phyloP scores from a whole-genome alignment of 2,329 filamentous ascomycete species.

The Paecilomyces sp. region DNA sequence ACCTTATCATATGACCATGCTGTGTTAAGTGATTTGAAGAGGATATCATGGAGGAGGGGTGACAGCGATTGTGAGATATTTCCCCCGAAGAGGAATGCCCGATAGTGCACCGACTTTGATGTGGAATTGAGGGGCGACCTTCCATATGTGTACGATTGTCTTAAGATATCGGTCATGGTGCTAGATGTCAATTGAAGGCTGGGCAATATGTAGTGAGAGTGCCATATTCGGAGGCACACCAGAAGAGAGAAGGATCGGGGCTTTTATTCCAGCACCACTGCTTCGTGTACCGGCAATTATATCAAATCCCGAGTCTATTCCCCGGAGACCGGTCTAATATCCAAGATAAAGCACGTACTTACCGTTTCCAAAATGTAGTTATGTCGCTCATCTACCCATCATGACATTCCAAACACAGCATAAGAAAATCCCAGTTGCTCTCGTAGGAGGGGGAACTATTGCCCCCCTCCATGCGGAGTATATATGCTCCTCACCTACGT shows the following conservation, averaged over 20 bases:
- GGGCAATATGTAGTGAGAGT: background rate
- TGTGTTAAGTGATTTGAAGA: no score
- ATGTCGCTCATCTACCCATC: no score
- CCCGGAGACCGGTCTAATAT: no score
- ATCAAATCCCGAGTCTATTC: no score
- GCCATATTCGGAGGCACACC: background rate
- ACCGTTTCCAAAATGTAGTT: background rate
- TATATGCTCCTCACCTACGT: conserved; percentile 3
- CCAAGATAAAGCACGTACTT: background rate
- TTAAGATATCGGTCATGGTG: conserved; percentile 6
- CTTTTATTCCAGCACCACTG: no score
- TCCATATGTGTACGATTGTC: conserved; percentile 7
- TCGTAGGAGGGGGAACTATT: conserved; percentile 8
- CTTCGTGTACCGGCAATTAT: no score
- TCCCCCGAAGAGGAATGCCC: conserved; percentile 7
- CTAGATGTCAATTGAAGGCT: background rate
- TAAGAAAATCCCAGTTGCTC: conserved; percentile 2
- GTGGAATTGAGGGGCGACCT: conserved; percentile 4
- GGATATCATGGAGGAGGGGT: conserved; percentile 6
- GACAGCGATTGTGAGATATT: conserved; percentile 8
- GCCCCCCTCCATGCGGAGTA: conserved; percentile 7
- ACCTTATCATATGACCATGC: no score
- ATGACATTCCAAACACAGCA: background rate
- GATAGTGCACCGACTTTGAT: background rate
- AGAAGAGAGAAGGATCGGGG: background rate